Evolutionary conservation across 768 basidiomycete genomes (phyloP), one percentile per base, ranked within the genome.

Genomic region (Tephrocybe sp.): DNA sequence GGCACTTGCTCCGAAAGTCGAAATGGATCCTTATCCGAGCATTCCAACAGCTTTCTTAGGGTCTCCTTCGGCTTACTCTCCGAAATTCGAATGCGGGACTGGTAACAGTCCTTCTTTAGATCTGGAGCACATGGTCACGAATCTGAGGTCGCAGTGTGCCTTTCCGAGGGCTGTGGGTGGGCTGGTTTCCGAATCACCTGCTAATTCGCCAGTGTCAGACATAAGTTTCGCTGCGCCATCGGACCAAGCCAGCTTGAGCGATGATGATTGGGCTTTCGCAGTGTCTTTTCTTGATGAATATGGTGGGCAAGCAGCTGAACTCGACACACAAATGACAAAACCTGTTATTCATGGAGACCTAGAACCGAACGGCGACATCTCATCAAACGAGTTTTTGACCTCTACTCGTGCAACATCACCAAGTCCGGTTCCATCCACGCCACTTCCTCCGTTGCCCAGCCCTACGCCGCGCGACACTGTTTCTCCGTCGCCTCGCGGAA

Each of bases 1-100:
- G 16, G 51, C 60, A 9, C 45, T 60, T 16, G 62, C 61, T 41
- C 47, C 52, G 6, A 42, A 52, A 33, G 23, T 45, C 1, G 44
- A 53, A 5, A 56, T 63, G 21, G 58, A 64, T 21, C 50, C 61
- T 3, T 74, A 75, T 61, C 72, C 75, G 23, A 65, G 62, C 31
- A 71, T 75, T 38, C 75, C 76, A 23, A 71, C 73, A 15, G 71
- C 73, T 27, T 74, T 74, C 53, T 54, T 73, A 12, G 73, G 75
- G 3, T 68, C 70, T 21, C 69, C 71, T n/a, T 69, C 70, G 11
- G 56, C 53, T n/a, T 65, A 71, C 50, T 62, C 63, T 33, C 67
- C 70, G 3, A 63, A 65, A 22, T 69, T 65, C 42, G 65, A 66
- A 49, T 59, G 56, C 50, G 57, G 58, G 19, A 54, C 57, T 37